A percentile compares a stretch with the other conserved stretches of the same genome.
Evolutionary conservation across 2,329 filamentous ascomycete species (phyloP).

Genomic region (Chaetothyriales sp.): DNA sequence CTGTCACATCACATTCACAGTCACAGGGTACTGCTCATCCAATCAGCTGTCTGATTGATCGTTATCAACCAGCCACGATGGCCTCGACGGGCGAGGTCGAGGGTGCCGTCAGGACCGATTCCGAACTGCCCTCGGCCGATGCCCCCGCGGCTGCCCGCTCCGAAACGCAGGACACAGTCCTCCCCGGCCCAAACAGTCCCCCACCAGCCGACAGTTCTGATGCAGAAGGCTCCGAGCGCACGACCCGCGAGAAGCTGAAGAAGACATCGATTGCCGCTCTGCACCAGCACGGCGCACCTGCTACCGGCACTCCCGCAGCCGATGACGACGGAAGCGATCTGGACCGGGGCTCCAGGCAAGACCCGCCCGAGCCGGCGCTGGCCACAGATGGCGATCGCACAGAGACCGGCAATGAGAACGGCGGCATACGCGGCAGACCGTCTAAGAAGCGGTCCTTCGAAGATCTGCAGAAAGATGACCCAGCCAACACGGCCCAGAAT

Average conservation of each 20-base stretch:
- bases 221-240: slow-evolving; percentile 34
- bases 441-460: slow-evolving; percentile 29
- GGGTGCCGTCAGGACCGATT: background rate
- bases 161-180: slow-evolving; percentile 4
- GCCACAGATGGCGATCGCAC: background rate
- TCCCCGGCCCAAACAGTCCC: slow-evolving; percentile 4
- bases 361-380: slow-evolving; percentile 17
- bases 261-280: slow-evolving; percentile 42
- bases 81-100: background rate
- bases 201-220: slow-evolving; percentile 12
- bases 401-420: slow-evolving; percentile 12
- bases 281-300: slow-evolving; percentile 8
- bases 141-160: background rate
- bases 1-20: no score
- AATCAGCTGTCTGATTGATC: background rate
- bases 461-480: slow-evolving; percentile 25
- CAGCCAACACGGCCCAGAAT: slow-evolving; percentile 11
- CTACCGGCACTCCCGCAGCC: slow-evolving; percentile 4
- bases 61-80: background rate
- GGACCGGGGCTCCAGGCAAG: background rate
- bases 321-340: background rate
- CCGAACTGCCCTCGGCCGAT: background rate
- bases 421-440: slow-evolving; percentile 19
- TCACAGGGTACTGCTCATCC: background rate
- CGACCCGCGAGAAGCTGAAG: slow-evolving; percentile 45